Base-by-base conservation (phyloP, 768 basidiomycete genomes). In the Naematelia encephala region DNA sequence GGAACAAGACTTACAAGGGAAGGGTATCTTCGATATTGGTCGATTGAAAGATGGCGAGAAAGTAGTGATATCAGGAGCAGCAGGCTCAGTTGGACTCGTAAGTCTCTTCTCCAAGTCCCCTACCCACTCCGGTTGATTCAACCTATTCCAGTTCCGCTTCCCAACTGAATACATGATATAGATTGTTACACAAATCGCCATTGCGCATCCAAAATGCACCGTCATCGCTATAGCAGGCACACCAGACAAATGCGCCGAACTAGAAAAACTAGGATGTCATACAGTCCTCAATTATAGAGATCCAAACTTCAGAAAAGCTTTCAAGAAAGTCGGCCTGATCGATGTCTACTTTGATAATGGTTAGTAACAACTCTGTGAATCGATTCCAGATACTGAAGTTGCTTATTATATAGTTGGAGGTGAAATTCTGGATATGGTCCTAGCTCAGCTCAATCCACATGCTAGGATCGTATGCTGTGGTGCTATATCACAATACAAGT, bases 211-310 rank as follows among this genome's bases (percentile, higher is more conserved):
- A 3, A 71, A 73, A 14, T 80, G 80, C 57, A 87, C 83, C 56
- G 92, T 97, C 47, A 85, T 90, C 60, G 94, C 85, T 11, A 89
- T 96, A 67, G 91, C 91, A 0, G 92, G 94, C 23, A 84, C 85
- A 0, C 70, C 81, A 5, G 89, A 90, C 19, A 98, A 98, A 75
- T 89, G 89, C 71, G 79, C 81, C 4, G 91, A 90, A 86, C 83
- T 97, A 73, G 82, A 85, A 42, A 89, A 93, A 48, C 75, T 94
- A 5, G 90, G 90, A 16, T 86, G 90, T 45, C 87, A 91, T 61
- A 83, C 82, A 54, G 89, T 87, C 1, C 78, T 96, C 70, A 89
- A 96, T 74, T 97, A 97, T 80, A 98, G 93, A 78, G 84, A 83
- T 69, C 76, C 81, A 25, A 83, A 81, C 14, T 94, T 91, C 80